phyloP scores from a whole-genome alignment of 2,329 filamentous ascomycete species.

The Colletotrichum incanum region DNA sequence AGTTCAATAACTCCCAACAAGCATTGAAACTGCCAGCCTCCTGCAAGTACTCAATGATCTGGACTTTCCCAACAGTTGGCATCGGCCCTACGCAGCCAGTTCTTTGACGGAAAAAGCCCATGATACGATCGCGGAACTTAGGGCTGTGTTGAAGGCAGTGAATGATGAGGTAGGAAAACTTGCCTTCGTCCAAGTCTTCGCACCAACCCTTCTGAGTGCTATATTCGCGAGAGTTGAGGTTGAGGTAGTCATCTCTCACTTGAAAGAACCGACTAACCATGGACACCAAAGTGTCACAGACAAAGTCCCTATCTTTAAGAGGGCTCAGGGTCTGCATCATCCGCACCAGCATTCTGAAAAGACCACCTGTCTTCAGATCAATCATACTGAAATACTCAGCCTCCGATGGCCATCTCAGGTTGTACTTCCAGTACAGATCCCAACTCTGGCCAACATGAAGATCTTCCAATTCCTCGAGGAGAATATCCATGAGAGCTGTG shows the following conservation, averaged over 20 bases:
- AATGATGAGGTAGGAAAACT: constrained; percentile 56
- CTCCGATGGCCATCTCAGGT: constrained; percentile 43
- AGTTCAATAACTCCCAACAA: too few species aligned
- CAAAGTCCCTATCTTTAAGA: constrained; percentile 12
- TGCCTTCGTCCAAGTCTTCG: constrained; percentile 60
- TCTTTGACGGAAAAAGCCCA: too few species aligned
- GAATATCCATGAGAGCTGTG: too few species aligned
- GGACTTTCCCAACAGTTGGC: too few species aligned
- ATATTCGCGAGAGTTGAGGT: constrained; percentile 50
- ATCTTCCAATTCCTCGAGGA: constrained; percentile 37
- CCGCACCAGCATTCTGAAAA: constrained; percentile 44
- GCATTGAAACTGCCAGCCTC: too few species aligned
- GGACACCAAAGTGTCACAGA: constrained; percentile 20
- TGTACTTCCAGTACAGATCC: constrained; percentile 49
- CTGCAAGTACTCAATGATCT: too few species aligned
- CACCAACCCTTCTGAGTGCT: constrained; percentile 56
- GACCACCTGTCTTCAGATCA: constrained; percentile 45
- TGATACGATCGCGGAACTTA: too few species aligned
- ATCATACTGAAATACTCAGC: constrained; percentile 51
- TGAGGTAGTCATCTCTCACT: constrained; percentile 53
- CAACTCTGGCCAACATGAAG: constrained; percentile 49
- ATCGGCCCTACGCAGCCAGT: too few species aligned
- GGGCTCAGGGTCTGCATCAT: constrained; percentile 39
- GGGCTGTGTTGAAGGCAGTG: not conserved
- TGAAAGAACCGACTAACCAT: constrained; percentile 50